Percentiles rank a stretch among this genome's conserved stretches.
These are phyloP conservation scores for Tulasnella sp. DNA, from an alignment of 768 basidiomycete species.

Conservation along the genomic window DNA sequence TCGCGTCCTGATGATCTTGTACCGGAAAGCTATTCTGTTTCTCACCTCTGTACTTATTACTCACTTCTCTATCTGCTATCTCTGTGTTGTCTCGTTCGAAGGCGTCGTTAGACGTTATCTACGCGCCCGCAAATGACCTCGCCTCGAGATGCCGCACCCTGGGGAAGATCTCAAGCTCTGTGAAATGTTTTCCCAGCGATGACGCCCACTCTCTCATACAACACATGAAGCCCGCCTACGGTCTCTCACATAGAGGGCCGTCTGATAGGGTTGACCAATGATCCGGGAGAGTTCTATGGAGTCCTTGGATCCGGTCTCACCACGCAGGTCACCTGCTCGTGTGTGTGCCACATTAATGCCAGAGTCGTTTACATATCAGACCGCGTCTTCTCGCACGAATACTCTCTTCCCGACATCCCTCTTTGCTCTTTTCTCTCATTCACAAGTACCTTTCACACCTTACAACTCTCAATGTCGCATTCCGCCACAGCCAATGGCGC, in stretches of 20 bases:
- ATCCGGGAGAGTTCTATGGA: not conserved
- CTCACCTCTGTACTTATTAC: not conserved
- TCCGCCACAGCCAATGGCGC: not conserved
- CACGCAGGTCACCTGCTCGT: not conserved
- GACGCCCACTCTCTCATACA: not conserved
- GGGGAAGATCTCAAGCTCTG: not conserved
- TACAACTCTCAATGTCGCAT: not conserved
- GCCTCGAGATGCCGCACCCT: not conserved
- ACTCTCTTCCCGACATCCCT: not conserved
- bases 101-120: not conserved
- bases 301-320: conserved; percentile 10
- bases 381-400: not conserved
- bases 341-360: not conserved
- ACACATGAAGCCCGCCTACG: not conserved
- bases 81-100: not conserved
- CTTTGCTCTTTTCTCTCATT: not conserved
- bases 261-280: not conserved
- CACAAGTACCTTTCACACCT: not conserved
- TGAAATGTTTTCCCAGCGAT: not conserved
- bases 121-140: not conserved
- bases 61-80: not conserved
- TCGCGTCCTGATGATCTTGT: not conserved
- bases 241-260: not conserved
- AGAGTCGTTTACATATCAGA: not conserved
- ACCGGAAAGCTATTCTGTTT: not conserved